phyloP scores from a whole-genome alignment of 2,329 filamentous ascomycete genomes.

The Didymellaceae sp. region DNA sequence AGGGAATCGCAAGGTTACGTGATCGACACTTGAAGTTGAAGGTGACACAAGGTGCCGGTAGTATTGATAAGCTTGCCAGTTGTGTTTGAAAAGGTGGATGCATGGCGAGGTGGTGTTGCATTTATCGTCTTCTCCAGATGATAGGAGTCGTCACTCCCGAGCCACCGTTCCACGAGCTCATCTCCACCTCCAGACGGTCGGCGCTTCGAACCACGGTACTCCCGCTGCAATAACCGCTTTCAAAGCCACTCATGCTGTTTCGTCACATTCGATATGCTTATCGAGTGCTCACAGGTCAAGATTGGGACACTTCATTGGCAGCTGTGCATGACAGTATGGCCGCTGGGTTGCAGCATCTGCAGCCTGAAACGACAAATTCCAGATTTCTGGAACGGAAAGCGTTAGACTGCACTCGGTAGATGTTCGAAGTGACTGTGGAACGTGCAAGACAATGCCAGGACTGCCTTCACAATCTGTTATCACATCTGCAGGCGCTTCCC shows the following conservation, averaged over 20 bases:
- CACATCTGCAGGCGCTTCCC: conserved; percentile 30
- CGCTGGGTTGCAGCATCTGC: neutral
- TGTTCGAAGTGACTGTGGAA: neutral
- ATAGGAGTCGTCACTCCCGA: too few species aligned
- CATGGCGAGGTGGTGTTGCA: too few species aligned
- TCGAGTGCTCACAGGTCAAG: too few species aligned
- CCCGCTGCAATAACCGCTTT: conserved; percentile 3
- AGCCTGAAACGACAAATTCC: neutral
- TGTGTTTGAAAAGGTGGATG: too few species aligned
- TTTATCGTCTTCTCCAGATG: too few species aligned
- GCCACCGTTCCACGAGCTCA: neutral
- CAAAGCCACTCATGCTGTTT: neutral
- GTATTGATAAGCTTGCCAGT: too few species aligned
- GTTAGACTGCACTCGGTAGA: conserved; percentile 1
- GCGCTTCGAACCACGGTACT: neutral
- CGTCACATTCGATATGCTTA: neutral
- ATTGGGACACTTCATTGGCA: too few species aligned
- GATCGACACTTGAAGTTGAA: too few species aligned
- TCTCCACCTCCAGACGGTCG: neutral
- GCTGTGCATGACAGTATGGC: neutral
- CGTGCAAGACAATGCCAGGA: neutral
- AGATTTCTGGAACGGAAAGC: neutral
- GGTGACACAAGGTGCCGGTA: too few species aligned
- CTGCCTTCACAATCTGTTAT: conserved; percentile 23
- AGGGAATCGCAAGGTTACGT: too few species aligned